These are phyloP conservation scores for Tetracladium maxilliforme DNA, from an alignment of 2,329 filamentous ascomycete species.

Conservation along the genomic window DNA sequence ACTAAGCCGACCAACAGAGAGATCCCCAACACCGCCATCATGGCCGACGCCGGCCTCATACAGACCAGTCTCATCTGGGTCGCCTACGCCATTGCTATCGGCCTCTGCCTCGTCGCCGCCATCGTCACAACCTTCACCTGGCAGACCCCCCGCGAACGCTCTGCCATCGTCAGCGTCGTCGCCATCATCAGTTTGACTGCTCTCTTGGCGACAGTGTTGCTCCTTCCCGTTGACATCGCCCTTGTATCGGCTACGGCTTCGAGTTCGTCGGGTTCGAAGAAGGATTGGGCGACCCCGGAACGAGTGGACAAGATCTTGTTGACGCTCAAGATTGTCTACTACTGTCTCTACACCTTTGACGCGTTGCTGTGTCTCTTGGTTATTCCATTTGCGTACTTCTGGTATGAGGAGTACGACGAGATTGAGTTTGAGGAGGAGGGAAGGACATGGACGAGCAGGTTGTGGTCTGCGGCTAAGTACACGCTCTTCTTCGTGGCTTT, in stretches of 20 bases:
- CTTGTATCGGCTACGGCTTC: constrained; percentile 80
- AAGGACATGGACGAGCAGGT: constrained; percentile 53
- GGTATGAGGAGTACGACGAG: constrained; percentile 95
- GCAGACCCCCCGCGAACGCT: constrained; percentile 78
- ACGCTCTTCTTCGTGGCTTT: constrained; percentile 73
- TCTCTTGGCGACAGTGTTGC: constrained; percentile 78
- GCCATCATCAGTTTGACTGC: constrained; percentile 78
- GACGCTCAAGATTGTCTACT: constrained; percentile 81
- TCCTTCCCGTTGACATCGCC: constrained; percentile 90
- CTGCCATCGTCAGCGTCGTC: constrained; percentile 65
- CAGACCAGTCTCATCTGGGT: constrained; percentile 92
- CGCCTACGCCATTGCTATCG: constrained; percentile 73
- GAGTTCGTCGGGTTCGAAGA: constrained; percentile 64
- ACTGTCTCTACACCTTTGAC: constrained; percentile 82
- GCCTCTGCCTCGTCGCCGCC: constrained; percentile 60
- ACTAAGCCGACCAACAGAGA: too few species aligned
- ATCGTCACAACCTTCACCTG: constrained; percentile 83
- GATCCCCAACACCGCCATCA: constrained; percentile 5
- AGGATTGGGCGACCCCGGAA: constrained; percentile 84
- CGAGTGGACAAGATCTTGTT: constrained; percentile 64
- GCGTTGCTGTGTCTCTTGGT: constrained; percentile 77
- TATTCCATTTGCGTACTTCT: constrained; percentile 95
- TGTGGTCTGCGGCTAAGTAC: constrained; percentile 83
- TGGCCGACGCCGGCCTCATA: constrained; percentile 50
- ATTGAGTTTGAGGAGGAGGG: constrained; percentile 68